Evolutionary conservation across 2,329 filamentous ascomycete genomes (phyloP).

Genomic region (Alternaria gaisen): DNA sequence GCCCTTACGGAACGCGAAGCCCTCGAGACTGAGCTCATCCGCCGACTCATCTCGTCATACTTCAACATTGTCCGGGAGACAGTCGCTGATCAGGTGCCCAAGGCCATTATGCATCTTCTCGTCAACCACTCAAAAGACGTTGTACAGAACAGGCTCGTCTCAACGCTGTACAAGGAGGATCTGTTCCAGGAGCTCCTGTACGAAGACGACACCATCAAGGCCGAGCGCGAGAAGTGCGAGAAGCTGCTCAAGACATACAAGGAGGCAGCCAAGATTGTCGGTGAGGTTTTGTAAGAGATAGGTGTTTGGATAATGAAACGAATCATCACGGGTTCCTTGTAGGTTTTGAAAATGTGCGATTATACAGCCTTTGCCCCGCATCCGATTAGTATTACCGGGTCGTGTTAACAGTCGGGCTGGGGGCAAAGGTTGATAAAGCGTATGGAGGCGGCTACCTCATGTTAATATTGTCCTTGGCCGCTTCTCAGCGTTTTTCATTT

Average conservation of each 20-base stretch:
- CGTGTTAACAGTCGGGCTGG: background rate
- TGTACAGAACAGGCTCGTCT: conserved; percentile 95
- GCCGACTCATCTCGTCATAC: conserved; percentile 95
- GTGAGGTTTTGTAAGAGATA: conserved; percentile 71
- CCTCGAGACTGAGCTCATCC: conserved; percentile 96
- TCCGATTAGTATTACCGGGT: conserved; percentile 3
- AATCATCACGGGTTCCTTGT: conserved; percentile 12
- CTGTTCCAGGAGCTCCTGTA: conserved; percentile 94
- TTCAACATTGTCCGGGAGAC: conserved; percentile 99
- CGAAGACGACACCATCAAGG: conserved; percentile 97
- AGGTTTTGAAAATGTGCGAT: conserved; percentile 21
- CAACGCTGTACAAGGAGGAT: conserved; percentile 90
- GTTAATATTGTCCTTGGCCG: conserved; percentile 31
- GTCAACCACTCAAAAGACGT: conserved; percentile 99
- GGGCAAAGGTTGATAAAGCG: conserved; percentile 1
- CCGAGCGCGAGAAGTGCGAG: conserved; percentile 98
- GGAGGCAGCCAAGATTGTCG: conserved; percentile 97
- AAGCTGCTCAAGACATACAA: conserved; percentile 94
- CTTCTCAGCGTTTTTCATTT: conserved; percentile 25
- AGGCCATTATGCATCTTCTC: conserved; percentile 97
- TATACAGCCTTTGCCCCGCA: conserved; percentile 2
- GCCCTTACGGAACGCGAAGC: conserved; percentile 94
- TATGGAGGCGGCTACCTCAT: conserved; percentile 24
- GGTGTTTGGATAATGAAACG: conserved; percentile 26
- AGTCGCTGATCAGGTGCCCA: conserved; percentile 98